Evolutionary conservation across 2,329 filamentous ascomycete species (phyloP), one percentile per base, ranked within the genome.

Genomic region (Calonectria pteridis): DNA sequence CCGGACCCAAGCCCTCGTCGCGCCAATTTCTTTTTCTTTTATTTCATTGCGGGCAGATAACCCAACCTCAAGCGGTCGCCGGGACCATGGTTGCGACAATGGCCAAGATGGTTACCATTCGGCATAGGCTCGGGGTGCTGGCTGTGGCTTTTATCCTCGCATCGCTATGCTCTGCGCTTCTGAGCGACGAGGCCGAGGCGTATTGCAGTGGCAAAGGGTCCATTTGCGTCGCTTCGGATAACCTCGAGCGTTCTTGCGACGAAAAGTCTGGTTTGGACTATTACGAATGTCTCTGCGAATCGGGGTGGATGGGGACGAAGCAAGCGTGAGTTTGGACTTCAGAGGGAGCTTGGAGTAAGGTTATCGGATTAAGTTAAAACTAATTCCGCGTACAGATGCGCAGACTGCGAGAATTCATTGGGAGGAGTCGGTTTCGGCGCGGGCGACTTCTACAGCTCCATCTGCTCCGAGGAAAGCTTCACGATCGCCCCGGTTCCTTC

Each of bases 131-230:
- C 13, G 35, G 14, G 14, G 3, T 71, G 1, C 49, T 53, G 29
- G 59, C 53, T 28, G 51, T 53, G n/a, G 33, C 64, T 5, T n/a
- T 77, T 2, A 9, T 70, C 26, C 51, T 77, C 31, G 18, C 76
- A 7, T n/a, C 73, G 33, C 31, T 71, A 2, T 71, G 59, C n/a
- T 43, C 65, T 13, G 70, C 70, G 16, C 28, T 64, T 28, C 53
- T 76, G 6, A 64, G 50, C 53, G 72, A 71, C 7, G 75, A 72
- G 29, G 74, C 59, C n/a, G 37, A 71, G 1, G 75, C 74, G 66
- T 77, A 73, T 33, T 77, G 75, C 18, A 33, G 69, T 16, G 74
- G 75, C 43, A 68, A 74, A 53, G 75, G 74, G 7, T 77, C 75
- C 28, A 77, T 77, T 33, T 77, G 75, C 18, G 58, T 73, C 26